phyloP scores from a whole-genome alignment of 768 basidiomycete genomes.

The Leccinum fibrillosum region DNA sequence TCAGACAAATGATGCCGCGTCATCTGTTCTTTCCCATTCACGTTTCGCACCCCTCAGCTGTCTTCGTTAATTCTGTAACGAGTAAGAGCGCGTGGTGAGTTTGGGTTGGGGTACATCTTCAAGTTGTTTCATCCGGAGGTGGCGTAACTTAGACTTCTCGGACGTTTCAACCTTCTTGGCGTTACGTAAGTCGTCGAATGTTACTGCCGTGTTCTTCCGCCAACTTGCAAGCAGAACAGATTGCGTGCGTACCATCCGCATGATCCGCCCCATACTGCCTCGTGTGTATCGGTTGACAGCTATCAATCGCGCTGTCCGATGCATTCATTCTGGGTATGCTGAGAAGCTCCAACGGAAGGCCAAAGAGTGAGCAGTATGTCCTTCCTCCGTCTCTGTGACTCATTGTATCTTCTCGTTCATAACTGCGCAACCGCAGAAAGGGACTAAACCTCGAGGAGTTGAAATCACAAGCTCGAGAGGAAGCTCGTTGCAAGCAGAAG shows the following conservation, averaged over 20 bases:
- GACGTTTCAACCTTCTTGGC: too few relatives aligned
- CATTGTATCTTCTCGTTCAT: slow-evolving; percentile 4
- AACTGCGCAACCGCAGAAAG: slow-evolving; percentile 32
- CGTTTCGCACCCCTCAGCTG: neutral
- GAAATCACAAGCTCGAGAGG: slow-evolving; percentile 27
- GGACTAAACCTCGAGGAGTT: slow-evolving; percentile 41
- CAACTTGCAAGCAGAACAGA: neutral
- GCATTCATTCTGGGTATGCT: slow-evolving; percentile 44
- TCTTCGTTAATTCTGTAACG: neutral
- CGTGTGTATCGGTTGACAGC: slow-evolving; percentile 1
- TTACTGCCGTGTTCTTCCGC: neutral
- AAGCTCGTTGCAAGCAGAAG: slow-evolving; percentile 32
- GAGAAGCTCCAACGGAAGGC: slow-evolving; percentile 65
- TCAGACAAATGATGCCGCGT: neutral
- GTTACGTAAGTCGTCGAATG: neutral
- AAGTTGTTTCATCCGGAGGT: neutral
- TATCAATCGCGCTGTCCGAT: slow-evolving; percentile 4
- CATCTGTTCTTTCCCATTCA: neutral
- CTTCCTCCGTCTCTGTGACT: slow-evolving; percentile 6
- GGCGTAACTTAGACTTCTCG: neutral
- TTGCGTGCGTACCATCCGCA: neutral
- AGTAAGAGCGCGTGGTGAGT: neutral
- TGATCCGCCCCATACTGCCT: slow-evolving; percentile 1
- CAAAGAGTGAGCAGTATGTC: slow-evolving; percentile 50
- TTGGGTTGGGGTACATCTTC: neutral